Percentiles rank a stretch among this genome's conserved stretches.
Evolutionary conservation across 352 stramenopile genomes (phyloP).

Genomic region (Pythium rhizo-oryzae): DNA sequence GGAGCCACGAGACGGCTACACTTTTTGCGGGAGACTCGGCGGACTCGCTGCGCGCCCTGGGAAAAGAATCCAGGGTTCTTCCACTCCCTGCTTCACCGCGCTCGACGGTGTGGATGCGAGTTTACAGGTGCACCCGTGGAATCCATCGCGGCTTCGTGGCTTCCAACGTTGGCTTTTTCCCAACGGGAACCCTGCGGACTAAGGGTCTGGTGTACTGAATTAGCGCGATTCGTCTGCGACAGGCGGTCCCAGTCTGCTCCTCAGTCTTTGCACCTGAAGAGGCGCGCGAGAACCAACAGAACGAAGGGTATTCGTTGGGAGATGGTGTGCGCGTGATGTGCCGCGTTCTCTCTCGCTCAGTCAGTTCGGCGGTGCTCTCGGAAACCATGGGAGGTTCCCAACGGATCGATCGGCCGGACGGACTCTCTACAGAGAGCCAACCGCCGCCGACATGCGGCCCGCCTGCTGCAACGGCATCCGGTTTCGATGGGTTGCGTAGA

Average conservation of each 20-base stretch:
- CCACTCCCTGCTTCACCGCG: neutral
- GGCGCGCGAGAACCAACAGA: neutral
- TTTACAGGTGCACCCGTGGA: neutral
- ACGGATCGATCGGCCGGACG: too few relatives aligned
- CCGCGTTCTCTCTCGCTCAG: too few relatives aligned
- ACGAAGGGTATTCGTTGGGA: neutral
- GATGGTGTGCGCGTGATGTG: too few relatives aligned
- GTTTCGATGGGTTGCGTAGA: neutral
- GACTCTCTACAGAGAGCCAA: neutral
- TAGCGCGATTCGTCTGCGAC: neutral
- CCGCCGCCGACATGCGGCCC: neutral
- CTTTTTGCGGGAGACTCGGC: neutral
- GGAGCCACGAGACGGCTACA: neutral
- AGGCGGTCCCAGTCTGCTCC: neutral
- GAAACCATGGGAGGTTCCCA: too few relatives aligned
- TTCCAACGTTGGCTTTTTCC: too few relatives aligned
- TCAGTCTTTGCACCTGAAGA: neutral
- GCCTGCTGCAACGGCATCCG: neutral
- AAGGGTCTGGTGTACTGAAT: neutral
- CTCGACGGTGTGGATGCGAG: neutral
- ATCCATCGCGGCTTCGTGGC: neutral
- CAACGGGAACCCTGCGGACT: neutral
- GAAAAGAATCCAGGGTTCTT: neutral
- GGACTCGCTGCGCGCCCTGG: neutral
- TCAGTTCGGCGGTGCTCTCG: neutral